Conservation (phyloP, 306 rosid species). For the Gastrolobium villosum region DNA sequence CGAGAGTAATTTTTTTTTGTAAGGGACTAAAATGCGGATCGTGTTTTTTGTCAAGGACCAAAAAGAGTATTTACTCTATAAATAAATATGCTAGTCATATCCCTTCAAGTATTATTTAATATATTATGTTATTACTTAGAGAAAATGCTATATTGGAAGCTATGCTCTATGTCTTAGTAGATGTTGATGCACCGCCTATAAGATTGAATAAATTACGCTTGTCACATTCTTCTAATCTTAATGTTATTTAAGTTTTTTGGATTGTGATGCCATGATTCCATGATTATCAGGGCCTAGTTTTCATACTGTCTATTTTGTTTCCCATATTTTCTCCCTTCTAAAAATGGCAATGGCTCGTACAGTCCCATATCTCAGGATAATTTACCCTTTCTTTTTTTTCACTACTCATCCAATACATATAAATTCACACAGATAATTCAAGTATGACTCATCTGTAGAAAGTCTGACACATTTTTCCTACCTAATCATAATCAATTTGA, state of each 20-base stretch:
- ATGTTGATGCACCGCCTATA: slow-evolving; percentile 51
- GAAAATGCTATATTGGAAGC: slow-evolving; percentile 8
- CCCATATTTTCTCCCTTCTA: slow-evolving; percentile 50
- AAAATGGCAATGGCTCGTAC: slow-evolving; percentile 48
- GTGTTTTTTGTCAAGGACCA: too few species aligned
- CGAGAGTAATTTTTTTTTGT: too few species aligned
- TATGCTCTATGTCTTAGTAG: slow-evolving; percentile 29
- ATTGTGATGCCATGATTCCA: slow-evolving; percentile 43
- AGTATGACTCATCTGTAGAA: slow-evolving; percentile 35
- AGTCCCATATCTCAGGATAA: slow-evolving; percentile 45
- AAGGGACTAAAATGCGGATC: too few species aligned
- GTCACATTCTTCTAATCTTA: slow-evolving; percentile 8
- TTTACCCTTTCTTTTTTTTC: slow-evolving; percentile 23
- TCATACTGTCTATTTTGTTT: slow-evolving; percentile 48
- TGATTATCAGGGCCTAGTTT: slow-evolving; percentile 49
- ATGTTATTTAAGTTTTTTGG: slow-evolving; percentile 40
- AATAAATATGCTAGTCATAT: slow-evolving; percentile 40
- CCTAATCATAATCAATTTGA: slow-evolving; percentile 45
- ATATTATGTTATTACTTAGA: slow-evolving; percentile 21
- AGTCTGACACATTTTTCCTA: slow-evolving; percentile 37
- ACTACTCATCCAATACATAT: slow-evolving; percentile 29
- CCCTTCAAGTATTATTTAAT: slow-evolving; percentile 29
- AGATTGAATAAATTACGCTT: slow-evolving; percentile 23
- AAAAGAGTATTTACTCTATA: too few species aligned
- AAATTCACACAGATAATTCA: slow-evolving; percentile 29